A percentile compares a stretch with the other conserved stretches of the same genome.
phyloP scores from a whole-genome alignment of 2,329 filamentous ascomycete species.

The Pseudovirgaria hyperparasitica region DNA sequence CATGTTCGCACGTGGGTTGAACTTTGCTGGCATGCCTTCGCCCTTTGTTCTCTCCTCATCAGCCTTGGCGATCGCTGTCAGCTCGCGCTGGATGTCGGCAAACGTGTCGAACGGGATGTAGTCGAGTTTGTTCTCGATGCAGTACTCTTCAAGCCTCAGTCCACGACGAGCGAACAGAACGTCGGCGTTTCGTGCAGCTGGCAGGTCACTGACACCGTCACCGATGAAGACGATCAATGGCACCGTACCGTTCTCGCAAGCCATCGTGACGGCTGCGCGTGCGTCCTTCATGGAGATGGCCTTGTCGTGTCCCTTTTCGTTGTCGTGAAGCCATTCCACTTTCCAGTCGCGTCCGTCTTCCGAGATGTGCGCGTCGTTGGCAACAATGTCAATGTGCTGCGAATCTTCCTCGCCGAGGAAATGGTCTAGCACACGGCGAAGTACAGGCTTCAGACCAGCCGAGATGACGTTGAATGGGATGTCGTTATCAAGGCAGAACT shows the following conservation, averaged over 20 bases:
- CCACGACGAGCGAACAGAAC: conserved; percentile 56
- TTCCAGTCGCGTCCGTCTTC: conserved; percentile 47
- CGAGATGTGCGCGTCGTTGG: conserved; percentile 51
- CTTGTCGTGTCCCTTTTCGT: conserved; percentile 54
- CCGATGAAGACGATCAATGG: conserved; percentile 59
- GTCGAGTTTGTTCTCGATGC: conserved; percentile 45
- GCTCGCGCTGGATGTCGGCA: conserved; percentile 49
- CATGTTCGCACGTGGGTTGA: conserved; percentile 57
- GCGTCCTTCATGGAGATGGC: conserved; percentile 51
- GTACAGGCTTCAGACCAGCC: conserved; percentile 52
- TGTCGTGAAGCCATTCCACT: conserved; percentile 55
- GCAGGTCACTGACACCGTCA: conserved; percentile 55
- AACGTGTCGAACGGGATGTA: conserved; percentile 55
- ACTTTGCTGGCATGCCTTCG: conserved; percentile 44
- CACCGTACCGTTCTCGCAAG: conserved; percentile 47
- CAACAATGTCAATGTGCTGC: conserved; percentile 51
- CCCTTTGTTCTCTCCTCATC: conserved; percentile 50
- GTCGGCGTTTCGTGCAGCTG: conserved; percentile 53
- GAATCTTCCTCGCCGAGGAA: conserved; percentile 51
- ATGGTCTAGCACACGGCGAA: conserved; percentile 48
- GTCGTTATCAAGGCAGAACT: conserved; percentile 47
- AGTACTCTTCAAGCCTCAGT: conserved; percentile 53
- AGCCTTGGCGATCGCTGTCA: conserved; percentile 44
- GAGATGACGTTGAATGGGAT: conserved; percentile 61
- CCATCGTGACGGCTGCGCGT: conserved; percentile 39